Percentiles rank a stretch among this genome's conserved stretches.
Evolutionary conservation across 148 eudicot genomes (phyloP).

Genomic region (Rhododendron ovatum): DNA sequence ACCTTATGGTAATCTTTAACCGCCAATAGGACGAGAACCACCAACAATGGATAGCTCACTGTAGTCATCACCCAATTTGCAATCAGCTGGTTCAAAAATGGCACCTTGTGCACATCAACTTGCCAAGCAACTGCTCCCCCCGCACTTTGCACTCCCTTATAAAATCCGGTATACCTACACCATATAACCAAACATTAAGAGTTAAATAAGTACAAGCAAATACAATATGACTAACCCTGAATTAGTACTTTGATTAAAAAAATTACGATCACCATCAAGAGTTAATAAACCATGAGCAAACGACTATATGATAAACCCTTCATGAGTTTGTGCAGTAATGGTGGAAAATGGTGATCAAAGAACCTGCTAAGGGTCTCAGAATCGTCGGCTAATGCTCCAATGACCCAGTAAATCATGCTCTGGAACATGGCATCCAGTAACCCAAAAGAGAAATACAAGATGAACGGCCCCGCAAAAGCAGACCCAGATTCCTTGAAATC

Average conservation of each 20-base stretch:
- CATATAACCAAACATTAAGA: conserved; percentile 1
- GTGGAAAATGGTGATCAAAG: neutral
- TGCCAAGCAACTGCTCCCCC: conserved; percentile 98
- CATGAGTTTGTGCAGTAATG: neutral
- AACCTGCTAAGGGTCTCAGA: conserved; percentile 94
- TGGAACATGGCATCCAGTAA: conserved; percentile 94
- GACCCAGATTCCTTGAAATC: conserved; percentile 83
- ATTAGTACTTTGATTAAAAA: no score
- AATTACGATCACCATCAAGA: neutral
- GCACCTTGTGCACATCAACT: conserved; percentile 62
- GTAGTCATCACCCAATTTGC: conserved; percentile 74
- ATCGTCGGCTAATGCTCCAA: conserved; percentile 86
- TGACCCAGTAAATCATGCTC: conserved; percentile 94
- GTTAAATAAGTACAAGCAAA: neutral
- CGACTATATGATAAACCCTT: neutral
- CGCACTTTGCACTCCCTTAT: conserved; percentile 95
- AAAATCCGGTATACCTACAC: conserved; percentile 84
- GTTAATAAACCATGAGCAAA: neutral
- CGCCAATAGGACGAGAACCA: conserved; percentile 52
- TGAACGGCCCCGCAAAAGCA: conserved; percentile 76
- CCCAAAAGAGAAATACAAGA: conserved; percentile 79
- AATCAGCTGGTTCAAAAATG: conserved; percentile 55
- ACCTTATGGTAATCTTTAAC: conserved; percentile 57
- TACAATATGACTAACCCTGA: neutral
- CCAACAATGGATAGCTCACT: conserved; percentile 70